Base-by-base conservation (phyloP, 306 rosid genomes). In the Medicago arabica region DNA sequence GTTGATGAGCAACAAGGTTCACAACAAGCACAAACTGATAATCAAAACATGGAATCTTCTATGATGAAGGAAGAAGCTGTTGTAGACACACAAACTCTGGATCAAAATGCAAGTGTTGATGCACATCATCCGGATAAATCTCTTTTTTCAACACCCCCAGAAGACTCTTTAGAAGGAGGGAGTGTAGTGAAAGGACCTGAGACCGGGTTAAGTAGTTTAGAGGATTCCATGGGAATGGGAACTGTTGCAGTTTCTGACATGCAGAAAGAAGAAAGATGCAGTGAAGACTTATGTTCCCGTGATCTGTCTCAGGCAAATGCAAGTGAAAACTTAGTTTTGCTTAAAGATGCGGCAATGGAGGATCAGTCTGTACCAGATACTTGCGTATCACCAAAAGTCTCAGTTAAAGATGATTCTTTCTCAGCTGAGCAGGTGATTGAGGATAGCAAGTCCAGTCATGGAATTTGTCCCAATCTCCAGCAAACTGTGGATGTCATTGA, bases 401-500 rank as follows among this genome's bases (percentile, higher is more conserved):
- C 80, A 71, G 15, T 69, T 15, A 53, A 68, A 83, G 87, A 78
- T 39, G 91, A 86, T 72, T 53, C 78, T 83, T 65, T 72, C 77
- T 80, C 70, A 34, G 79, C 41, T 67, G 85, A 57, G 19, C 78
- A 69, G 79, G 82, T 77, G 69, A 81, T 69, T 79, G 90, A 77
- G 72, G 78, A 9, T 49, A 75, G 80, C 75, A 71, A 69, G 75
- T 75, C 78, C 21, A 66, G 5, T 51, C 9, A 51, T 65, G 81
- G 6, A 61, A 70, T 58, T 51, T 66, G 55, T 76, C 82, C 89
- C 60, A 76, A 60, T 81, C 61, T 78, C 50, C 88, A 84, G 71
- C 83, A 87, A 54, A 83, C 67, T 75, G 76, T 76, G 78, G 87
- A 84, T 82, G 75, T 83, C 57, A 58, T 70, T 44, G 86, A 76